Base-by-base conservation (phyloP, 1,284 basidiomycete species). In the Pseudozyma thailandica region DNA sequence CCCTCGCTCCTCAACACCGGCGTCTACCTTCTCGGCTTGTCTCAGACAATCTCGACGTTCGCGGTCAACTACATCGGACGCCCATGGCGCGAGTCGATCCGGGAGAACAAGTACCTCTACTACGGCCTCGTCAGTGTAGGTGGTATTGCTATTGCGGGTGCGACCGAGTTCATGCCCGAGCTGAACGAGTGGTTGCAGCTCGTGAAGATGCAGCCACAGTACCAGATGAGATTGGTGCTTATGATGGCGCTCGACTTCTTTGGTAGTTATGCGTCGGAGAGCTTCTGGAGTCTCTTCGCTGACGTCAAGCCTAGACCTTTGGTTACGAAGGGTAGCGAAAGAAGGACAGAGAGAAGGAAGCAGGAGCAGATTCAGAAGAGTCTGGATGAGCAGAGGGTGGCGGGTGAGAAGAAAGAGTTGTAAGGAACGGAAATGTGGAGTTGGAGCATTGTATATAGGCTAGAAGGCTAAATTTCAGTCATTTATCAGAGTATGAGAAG, bases 171-270 rank as follows among this genome's bases (percentile, higher is more conserved):
- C 74, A 86, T 97, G 80, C 95, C 96, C 1, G 96, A 98, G 84
- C 83, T 98, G 70, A 98, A 96, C 84, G 86, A 91, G 33, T 98
- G 95, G 95, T 86, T 99, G 41, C 95, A 98, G 84, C 90, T 98
- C 37, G 93, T 97, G 25, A 92, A 92, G 83, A 95, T 99, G 93
- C 85, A 89, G 43, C 81, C 83, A 28, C 79, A 85, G 38, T 93
- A 95, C 57, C 76, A 76, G 64, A 25, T 61, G 16, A 48, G 50
- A 13, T 63, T 82, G 23, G 61, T 80, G 1, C 38, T 38, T 12
- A 87, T 89, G 42, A 98, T 98, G 94, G 80, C 91, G 26, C 81
- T 90, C 57, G 95, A 99, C 85, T 96, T 97, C 77, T 88, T 84
- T 6, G 93, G 92, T 0, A 97, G 93, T 80, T 97, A 88, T 87